Percentiles rank a stretch among this genome's conserved stretches.
Evolutionary conservation across 192 early-diverging fungal genomes (phyloP).

Genomic region (Mortierella antarctica): DNA sequence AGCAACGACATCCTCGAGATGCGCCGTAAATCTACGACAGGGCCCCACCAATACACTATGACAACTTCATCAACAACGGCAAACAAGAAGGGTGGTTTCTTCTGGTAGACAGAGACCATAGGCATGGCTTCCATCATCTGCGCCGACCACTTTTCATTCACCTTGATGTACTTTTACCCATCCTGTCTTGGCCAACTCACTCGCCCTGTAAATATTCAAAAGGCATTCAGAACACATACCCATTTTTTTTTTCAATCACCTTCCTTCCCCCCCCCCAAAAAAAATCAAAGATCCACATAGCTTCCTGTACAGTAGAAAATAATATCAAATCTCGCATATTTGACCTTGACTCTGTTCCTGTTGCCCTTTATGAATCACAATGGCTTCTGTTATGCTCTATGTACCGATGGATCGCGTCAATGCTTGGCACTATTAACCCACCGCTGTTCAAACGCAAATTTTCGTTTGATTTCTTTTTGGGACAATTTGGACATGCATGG

Average conservation of each 20-base stretch:
- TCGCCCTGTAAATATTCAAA: slow-evolving; percentile 21
- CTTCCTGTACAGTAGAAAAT: neutral
- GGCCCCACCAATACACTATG: slow-evolving; percentile 40
- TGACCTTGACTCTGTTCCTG: no score
- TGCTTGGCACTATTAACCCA: no score
- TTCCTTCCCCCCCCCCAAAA: no score
- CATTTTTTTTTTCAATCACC: no score
- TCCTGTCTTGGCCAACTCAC: neutral
- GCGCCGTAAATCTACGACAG: slow-evolving; percentile 43
- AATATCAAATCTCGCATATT: no score
- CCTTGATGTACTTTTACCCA: slow-evolving; percentile 17
- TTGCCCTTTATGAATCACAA: no score
- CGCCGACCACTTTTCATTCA: neutral
- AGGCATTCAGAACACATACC: neutral
- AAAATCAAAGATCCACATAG: neutral
- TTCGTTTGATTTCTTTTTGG: no score
- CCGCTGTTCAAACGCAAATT: no score
- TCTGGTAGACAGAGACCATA: slow-evolving; percentile 27
- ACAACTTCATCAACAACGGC: slow-evolving; percentile 23
- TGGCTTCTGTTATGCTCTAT: no score
- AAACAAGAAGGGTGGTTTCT: slow-evolving; percentile 39
- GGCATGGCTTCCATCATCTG: neutral
- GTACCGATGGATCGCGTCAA: no score
- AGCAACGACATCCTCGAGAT: slow-evolving; percentile 11
- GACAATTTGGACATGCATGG: no score